These are phyloP conservation scores for Pythium diclinum DNA, from an alignment of 352 stramenopile species.

Conservation along the genomic window DNA sequence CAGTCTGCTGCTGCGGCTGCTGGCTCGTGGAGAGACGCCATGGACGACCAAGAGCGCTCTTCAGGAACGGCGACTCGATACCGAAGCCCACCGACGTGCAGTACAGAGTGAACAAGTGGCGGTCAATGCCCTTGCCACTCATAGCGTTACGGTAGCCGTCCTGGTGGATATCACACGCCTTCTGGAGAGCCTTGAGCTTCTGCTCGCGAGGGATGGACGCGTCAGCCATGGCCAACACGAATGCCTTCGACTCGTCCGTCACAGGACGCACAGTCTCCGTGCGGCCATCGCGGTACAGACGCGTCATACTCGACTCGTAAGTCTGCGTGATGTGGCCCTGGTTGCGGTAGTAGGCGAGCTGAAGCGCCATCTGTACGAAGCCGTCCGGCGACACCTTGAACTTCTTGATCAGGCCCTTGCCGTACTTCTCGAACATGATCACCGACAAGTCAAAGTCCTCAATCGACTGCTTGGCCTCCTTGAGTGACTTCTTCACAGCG, in stretches of 20 bases:
- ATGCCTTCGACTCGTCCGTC: conserved; percentile 87
- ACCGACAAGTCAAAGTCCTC: conserved; percentile 90
- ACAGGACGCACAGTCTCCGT: conserved; percentile 93
- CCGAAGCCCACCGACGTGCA: conserved; percentile 84
- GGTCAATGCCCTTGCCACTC: conserved; percentile 91
- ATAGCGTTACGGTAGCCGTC: conserved; percentile 90
- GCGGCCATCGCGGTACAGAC: conserved; percentile 93
- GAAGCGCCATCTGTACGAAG: conserved; percentile 96
- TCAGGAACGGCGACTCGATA: conserved; percentile 87
- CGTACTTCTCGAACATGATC: conserved; percentile 85
- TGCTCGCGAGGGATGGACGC: conserved; percentile 62
- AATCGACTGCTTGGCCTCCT: conserved; percentile 61
- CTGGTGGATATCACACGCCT: conserved; percentile 88
- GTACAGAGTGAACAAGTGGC: conserved; percentile 96
- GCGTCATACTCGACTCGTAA: conserved; percentile 97
- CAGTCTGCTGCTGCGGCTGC: conserved; percentile 88
- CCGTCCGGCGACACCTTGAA: conserved; percentile 93
- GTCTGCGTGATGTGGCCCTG: conserved; percentile 92
- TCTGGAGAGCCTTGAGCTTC: conserved; percentile 84
- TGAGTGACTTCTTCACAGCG: conserved; percentile 52
- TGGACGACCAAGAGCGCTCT: conserved; percentile 75
- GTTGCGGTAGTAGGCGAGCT: conserved; percentile 95
- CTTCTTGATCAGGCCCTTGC: conserved; percentile 88
- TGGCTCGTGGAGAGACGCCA: conserved; percentile 89
- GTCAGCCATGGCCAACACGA: conserved; percentile 86